Conservation (phyloP, 306 rosid species). For the Vicia faba region DNA sequence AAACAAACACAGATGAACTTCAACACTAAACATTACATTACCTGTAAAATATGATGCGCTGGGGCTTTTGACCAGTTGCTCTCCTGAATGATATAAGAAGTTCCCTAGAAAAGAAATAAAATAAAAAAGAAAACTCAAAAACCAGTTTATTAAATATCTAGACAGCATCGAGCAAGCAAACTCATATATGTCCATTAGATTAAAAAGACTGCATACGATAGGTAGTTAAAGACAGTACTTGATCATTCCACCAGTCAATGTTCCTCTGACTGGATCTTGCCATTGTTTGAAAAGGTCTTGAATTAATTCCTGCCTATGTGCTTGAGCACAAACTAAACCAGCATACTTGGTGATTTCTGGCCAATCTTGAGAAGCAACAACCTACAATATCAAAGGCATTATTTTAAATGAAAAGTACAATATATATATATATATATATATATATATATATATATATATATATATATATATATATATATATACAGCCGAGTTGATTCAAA, state of each 20-base stretch:
- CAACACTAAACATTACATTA: neutral
- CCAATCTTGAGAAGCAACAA: constrained; percentile 99
- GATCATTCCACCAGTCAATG: constrained; percentile 90
- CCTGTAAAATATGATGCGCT: constrained; percentile 96
- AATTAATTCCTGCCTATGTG: constrained; percentile 93
- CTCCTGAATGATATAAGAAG: constrained; percentile 91
- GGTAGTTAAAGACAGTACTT: constrained; percentile 49
- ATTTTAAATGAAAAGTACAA: neutral
- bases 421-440: no score
- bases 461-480: no score
- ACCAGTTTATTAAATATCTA: neutral
- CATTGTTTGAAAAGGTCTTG: constrained; percentile 89
- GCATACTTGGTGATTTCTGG: constrained; percentile 97
- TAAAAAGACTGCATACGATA: neutral
- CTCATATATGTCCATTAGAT: no score
- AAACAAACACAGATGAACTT: neutral
- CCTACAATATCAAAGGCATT: constrained; percentile 46
- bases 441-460: no score
- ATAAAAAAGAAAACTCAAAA: neutral
- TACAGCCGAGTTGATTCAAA: neutral
- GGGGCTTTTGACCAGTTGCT: constrained; percentile 97
- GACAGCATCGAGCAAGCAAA: neutral
- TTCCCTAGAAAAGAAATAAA: constrained; percentile 53
- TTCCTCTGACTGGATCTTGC: constrained; percentile 93
- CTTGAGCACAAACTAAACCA: constrained; percentile 96